Evolutionary conservation across 1,284 basidiomycete genomes (phyloP), one percentile per base, ranked within the genome.

Genomic region (Sporisorium reilianum): DNA sequence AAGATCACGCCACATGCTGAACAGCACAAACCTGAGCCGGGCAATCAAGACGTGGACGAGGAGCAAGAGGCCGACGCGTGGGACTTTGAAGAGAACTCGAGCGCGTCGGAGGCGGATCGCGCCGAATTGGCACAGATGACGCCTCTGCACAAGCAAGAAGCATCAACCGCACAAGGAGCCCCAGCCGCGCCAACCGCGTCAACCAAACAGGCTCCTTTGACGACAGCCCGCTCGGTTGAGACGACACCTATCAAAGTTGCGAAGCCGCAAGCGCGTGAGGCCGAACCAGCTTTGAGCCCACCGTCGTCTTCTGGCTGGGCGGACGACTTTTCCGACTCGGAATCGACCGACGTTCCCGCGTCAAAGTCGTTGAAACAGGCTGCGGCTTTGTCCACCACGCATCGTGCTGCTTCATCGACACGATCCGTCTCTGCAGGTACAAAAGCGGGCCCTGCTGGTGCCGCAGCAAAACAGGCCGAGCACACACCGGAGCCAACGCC

Each of bases 51-150:
- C 0, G 22, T 45, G 22, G 53, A 36, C n/a, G 44, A 55, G 16
- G 71, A 61, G 36, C 55, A 51, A 18, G 65, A 64, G 8, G 55
- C 51, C 25, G 71, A 74, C 25, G 71, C 61, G 3, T 74, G 71
- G 71, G 71, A n/a, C 7, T 74, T 74, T 18, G 68, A 71, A 20
- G 68, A 71, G 6, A 48, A 51, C 23, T 70, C 67, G 10, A 64
- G 58, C 25, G 49, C 67, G 34, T 64, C 67, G 5, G 67, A 70
- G 28, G 50, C 53, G 3, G 67, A 64, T 30, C 49, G 50, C 42
- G 54, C 42, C 28, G 67, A 70, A 18, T 30, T 55, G 8, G 45
- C 62, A 38, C 18, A 44, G 16, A 49, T 44, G 32, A 30, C 62
- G 16, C 36, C 49, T 46, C 14, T 61, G 42, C 40, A 34, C 3